Base-by-base conservation (phyloP, 2,329 filamentous ascomycete genomes). In the Colletotrichum liaoningense region DNA sequence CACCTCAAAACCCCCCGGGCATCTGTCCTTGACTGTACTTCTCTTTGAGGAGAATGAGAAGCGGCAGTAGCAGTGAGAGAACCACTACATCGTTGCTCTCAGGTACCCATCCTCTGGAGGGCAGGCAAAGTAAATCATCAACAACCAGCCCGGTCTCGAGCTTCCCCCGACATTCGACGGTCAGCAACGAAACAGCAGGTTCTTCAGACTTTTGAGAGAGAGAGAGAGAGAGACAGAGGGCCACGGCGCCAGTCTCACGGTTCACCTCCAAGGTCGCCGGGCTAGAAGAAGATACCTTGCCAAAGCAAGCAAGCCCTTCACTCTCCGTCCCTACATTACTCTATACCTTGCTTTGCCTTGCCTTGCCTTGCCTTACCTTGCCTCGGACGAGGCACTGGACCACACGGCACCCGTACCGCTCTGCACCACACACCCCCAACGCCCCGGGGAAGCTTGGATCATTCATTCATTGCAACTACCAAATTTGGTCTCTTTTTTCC, bases 361-460 rank as follows among this genome's bases (percentile, higher is more conserved):
- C 46, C 35, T 42, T 12, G 42, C 46, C 63, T 28, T 65, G 54
- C 68, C 46, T 72, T 49, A 26, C 35, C 63, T 68, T 63, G 67
- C 49, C 58, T 57, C 59, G 63, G 58, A 58, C 59, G 66, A 64
- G 67, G 55, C 28, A 60, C 64, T 69, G 38, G 42, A 63, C 57
- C 46, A 63, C 30, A 56, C 63, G 46, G 56, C 56, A 62, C 63
- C 42, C 19, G 57, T 49, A 67, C 57, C 63, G 55, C 57, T 33
- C 62, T 63, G 56, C 68, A 71, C 63, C 63, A 56, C 63, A 22
- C 63, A 28, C 49, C 62, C 70, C 59, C 67, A 73, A 73, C 60
- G 60, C 67, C 69, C 69, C 69, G 65, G 42, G 60, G 60, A 65
- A 70, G 60, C 67, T 73, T 73, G 70, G 67, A 65, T 73, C 67